phyloP scores from a whole-genome alignment of 2,329 filamentous ascomycete species.

The Blastomyces gilchristii region DNA sequence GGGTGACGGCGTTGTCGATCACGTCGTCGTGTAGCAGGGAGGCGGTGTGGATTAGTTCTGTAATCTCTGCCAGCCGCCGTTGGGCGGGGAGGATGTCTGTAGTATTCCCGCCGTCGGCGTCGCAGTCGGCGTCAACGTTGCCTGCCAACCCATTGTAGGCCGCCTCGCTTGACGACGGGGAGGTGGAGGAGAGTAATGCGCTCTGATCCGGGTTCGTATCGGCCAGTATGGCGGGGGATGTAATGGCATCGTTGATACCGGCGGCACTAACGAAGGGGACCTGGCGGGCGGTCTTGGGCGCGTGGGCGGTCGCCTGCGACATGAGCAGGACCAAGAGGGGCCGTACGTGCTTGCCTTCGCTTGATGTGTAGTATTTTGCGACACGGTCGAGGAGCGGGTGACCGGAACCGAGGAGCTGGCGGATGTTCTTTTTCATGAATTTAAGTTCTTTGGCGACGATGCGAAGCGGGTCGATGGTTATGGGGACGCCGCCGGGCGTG shows the following conservation, averaged over 20 bases:
- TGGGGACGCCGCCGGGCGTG: constrained; percentile 29
- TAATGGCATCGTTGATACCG: constrained; percentile 51
- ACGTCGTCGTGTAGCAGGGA: constrained; percentile 97
- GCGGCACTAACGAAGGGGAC: constrained; percentile 15
- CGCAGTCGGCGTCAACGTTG: background rate
- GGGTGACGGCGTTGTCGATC: constrained; percentile 80
- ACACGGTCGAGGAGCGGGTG: constrained; percentile 90
- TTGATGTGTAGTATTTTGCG: constrained; percentile 95
- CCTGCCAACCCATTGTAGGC: background rate
- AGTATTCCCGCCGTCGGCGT: constrained; percentile 27
- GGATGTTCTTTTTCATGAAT: constrained; percentile 85
- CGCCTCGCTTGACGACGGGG: background rate
- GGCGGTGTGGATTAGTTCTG: constrained; percentile 92
- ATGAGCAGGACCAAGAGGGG: constrained; percentile 92
- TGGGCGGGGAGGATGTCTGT: constrained; percentile 77
- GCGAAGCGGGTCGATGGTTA: constrained; percentile 76
- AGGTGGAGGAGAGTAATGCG: constrained; percentile 36
- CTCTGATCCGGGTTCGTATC: constrained; percentile 67
- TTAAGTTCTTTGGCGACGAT: constrained; percentile 95
- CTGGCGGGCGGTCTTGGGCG: constrained; percentile 49
- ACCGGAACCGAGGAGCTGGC: constrained; percentile 83
- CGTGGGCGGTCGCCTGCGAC: constrained; percentile 84
- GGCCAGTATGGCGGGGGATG: constrained; percentile 52
- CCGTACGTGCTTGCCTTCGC: constrained; percentile 92
- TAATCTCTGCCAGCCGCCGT: constrained; percentile 85